Percentiles rank a stretch among this genome's conserved stretches.
phyloP scores from a whole-genome alignment of 2,329 filamentous ascomycete genomes.

The Pseudogymnoascus sp. region DNA sequence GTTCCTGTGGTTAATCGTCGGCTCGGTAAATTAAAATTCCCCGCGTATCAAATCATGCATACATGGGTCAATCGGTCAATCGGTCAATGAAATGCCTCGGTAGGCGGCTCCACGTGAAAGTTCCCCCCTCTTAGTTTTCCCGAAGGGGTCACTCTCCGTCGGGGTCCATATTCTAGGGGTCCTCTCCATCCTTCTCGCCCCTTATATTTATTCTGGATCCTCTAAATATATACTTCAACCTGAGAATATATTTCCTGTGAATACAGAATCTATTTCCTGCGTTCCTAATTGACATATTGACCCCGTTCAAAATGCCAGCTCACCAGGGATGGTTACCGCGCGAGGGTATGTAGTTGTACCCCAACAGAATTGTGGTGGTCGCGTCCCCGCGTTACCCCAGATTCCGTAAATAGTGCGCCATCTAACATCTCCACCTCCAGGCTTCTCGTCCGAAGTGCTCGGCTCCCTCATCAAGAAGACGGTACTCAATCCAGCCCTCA shows the following conservation, averaged over 20 bases:
- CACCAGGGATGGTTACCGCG: not conserved
- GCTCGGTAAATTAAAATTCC: slow-evolving; percentile 1
- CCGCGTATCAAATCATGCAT: not conserved
- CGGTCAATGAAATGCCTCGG: slow-evolving; percentile 5
- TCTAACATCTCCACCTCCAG: slow-evolving; percentile 22
- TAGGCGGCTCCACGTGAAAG: not conserved
- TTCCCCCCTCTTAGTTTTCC: not conserved
- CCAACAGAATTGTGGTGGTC: not conserved
- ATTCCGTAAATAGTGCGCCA: not conserved
- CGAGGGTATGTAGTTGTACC: not conserved
- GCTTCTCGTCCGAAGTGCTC: slow-evolving; percentile 52
- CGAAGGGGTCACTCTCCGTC: not conserved
- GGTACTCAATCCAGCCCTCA: slow-evolving; percentile 53
- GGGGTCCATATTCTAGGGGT: not conserved
- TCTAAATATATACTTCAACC: not conserved
- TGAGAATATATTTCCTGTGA: not conserved
- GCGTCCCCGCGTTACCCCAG: not conserved
- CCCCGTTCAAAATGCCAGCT: not conserved
- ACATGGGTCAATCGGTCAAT: not conserved
- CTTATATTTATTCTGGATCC: not conserved
- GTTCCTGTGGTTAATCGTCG: not conserved
- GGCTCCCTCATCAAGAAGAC: slow-evolving; percentile 49
- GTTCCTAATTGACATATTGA: not conserved
- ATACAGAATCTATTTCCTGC: not conserved
- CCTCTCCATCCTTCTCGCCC: not conserved